Percentiles rank a stretch among this genome's conserved stretches.
These are phyloP conservation scores for Beauveria scarabaeidicola DNA, from an alignment of 2,329 filamentous ascomycete genomes.

Conservation along the genomic window DNA sequence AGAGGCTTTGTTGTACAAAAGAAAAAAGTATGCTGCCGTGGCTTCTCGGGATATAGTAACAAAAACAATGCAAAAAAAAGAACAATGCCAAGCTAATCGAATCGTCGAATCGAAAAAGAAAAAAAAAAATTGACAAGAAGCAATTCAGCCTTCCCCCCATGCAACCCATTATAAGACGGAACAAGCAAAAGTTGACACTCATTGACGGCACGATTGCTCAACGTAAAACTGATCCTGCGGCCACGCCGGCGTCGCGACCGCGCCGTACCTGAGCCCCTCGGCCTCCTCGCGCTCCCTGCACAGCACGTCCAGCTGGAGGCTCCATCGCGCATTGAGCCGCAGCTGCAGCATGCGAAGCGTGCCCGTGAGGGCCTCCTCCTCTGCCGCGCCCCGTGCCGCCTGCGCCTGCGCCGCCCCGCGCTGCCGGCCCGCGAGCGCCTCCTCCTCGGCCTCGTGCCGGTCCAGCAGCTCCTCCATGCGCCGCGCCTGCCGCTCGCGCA, in stretches of 20 bases:
- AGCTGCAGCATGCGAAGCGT: constrained; percentile 38
- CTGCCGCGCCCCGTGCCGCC: constrained; percentile 36
- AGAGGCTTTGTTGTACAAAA: neutral
- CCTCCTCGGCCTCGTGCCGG: constrained; percentile 44
- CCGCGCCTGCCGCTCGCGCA: constrained; percentile 56
- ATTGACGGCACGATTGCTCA: neutral
- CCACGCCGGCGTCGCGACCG: constrained; percentile 25
- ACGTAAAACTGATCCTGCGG: constrained; percentile 15
- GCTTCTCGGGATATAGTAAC: neutral
- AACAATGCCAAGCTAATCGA: neutral
- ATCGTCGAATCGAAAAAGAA: too few relatives aligned
- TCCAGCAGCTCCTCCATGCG: constrained; percentile 50
- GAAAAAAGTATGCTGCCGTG: neutral
- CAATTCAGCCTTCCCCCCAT: too few relatives aligned
- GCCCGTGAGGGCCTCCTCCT: constrained; percentile 39
- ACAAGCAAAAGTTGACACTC: too few relatives aligned
- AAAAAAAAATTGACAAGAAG: neutral
- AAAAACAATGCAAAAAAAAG: neutral
- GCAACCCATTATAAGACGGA: neutral
- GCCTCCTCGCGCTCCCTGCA: constrained; percentile 42
- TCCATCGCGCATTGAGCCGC: constrained; percentile 42
- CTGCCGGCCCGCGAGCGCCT: constrained; percentile 36
- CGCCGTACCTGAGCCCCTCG: constrained; percentile 34
- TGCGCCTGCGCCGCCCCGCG: constrained; percentile 40
- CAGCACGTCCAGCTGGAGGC: constrained; percentile 42